Conservation (phyloP, 108 stramenopile genomes). For the Nitzschia palea region DNA sequence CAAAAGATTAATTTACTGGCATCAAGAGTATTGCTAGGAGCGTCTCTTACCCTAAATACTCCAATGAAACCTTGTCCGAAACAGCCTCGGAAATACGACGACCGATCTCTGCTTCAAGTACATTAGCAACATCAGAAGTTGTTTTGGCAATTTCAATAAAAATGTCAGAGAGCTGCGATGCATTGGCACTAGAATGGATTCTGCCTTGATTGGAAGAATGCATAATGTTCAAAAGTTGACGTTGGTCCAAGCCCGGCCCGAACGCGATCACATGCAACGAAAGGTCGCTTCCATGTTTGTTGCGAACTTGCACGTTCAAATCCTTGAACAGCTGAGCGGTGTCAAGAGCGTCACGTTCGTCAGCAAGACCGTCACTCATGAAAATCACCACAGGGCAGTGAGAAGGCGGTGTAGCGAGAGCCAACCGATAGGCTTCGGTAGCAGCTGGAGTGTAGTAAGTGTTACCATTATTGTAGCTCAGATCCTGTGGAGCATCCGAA, state of each 20-base stretch:
- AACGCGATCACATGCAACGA: constrained; percentile 68
- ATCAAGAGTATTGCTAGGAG: no score
- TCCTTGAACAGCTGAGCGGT: constrained; percentile 43
- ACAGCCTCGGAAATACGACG: constrained; percentile 63
- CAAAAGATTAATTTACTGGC: no score
- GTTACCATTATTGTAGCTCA: constrained; percentile 33
- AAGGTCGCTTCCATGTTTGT: constrained; percentile 30
- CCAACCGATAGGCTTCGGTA: constrained; percentile 26
- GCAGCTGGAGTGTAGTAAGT: constrained; percentile 56
- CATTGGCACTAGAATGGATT: constrained; percentile 46
- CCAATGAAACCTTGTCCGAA: constrained; percentile 48
- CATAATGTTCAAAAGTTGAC: constrained; percentile 49
- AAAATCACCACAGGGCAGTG: constrained; percentile 54
- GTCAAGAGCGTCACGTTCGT: constrained; percentile 30
- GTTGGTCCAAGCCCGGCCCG: constrained; percentile 31
- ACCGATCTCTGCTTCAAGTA: constrained; percentile 54
- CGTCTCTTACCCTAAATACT: constrained; percentile 41
- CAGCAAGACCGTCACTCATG: constrained; percentile 61
- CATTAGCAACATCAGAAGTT: constrained; percentile 35
- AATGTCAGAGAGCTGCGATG: constrained; percentile 39
- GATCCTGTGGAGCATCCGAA: constrained; percentile 22
- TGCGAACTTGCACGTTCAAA: constrained; percentile 27
- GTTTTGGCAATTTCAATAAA: constrained; percentile 50
- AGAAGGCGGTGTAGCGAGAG: constrained; percentile 30
- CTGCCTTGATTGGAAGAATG: constrained; percentile 38